Conservation (phyloP, 495 filamentous ascomycete genomes). For the Massariosphaeria phaeospora region DNA sequence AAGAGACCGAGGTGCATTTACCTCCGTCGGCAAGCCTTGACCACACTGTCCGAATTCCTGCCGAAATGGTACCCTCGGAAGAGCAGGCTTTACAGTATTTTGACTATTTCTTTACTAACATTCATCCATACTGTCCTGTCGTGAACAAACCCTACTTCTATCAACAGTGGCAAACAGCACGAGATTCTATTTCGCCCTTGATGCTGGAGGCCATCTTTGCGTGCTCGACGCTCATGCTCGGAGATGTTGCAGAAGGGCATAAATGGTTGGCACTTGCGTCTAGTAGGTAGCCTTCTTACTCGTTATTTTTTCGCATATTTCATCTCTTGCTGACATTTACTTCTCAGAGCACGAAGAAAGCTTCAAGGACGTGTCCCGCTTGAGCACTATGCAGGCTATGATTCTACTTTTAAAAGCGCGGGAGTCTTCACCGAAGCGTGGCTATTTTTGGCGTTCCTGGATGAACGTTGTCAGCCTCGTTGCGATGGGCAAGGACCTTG, state of each 20-base stretch:
- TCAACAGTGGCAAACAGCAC: constrained; percentile 84
- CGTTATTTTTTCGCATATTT: not conserved
- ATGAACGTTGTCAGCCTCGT: constrained; percentile 91
- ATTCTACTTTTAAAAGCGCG: constrained; percentile 85
- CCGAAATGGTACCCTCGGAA: constrained; percentile 88
- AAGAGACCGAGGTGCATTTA: constrained; percentile 60
- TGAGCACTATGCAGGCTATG: constrained; percentile 92
- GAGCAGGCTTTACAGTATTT: constrained; percentile 80
- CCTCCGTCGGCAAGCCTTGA: constrained; percentile 65
- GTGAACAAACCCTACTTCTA: constrained; percentile 80
- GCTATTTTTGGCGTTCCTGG: constrained; percentile 97
- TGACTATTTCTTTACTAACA: constrained; percentile 84
- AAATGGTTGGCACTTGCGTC: constrained; percentile 93
- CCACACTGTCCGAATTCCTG: constrained; percentile 78
- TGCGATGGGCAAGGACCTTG: constrained; percentile 89
- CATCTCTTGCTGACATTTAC: constrained; percentile 27
- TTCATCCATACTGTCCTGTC: constrained; percentile 95
- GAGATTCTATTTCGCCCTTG: constrained; percentile 82
- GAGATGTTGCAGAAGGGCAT: constrained; percentile 76
- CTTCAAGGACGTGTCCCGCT: constrained; percentile 87
- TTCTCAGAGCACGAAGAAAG: constrained; percentile 82
- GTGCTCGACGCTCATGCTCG: constrained; percentile 75
- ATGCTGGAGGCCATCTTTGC: constrained; percentile 95
- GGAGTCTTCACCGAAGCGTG: constrained; percentile 84
- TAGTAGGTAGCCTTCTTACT: constrained; percentile 52